Percentiles rank a stretch among this genome's conserved stretches.
These are phyloP conservation scores for Lichina pygmaea DNA, from an alignment of 495 filamentous ascomycete species.

Conservation along the genomic window DNA sequence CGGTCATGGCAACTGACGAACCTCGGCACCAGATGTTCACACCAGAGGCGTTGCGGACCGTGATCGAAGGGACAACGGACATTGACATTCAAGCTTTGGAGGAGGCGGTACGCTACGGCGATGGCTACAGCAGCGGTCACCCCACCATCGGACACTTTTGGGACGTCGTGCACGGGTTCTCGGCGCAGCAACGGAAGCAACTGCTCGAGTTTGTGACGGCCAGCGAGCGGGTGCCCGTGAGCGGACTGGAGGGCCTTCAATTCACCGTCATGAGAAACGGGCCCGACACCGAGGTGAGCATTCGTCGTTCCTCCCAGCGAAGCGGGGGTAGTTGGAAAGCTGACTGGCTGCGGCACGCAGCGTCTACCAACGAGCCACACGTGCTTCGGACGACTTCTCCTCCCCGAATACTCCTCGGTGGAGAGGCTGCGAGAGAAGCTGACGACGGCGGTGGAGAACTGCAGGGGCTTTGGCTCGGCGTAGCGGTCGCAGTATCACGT, in stretches of 20 bases:
- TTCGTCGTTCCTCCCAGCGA: neutral
- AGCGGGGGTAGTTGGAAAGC: neutral
- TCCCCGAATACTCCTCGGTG: conserved; percentile 54
- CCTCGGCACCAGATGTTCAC: conserved; percentile 26
- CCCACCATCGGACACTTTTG: conserved; percentile 56
- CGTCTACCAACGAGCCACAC: conserved; percentile 62
- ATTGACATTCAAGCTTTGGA: conserved; percentile 51
- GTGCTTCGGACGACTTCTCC: conserved; percentile 62
- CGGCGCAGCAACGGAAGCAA: conserved; percentile 32
- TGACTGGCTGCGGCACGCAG: conserved; percentile 6
- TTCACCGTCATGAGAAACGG: conserved; percentile 69
- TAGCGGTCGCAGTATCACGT: conserved; percentile 6
- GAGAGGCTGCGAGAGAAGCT: conserved; percentile 49
- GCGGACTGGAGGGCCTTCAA: conserved; percentile 47
- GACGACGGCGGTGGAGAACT: conserved; percentile 59
- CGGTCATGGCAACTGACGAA: neutral
- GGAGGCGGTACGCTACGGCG: conserved; percentile 42
- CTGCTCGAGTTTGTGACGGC: conserved; percentile 89
- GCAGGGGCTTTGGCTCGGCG: conserved; percentile 71
- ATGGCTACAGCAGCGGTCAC: conserved; percentile 42
- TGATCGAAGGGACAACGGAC: conserved; percentile 58
- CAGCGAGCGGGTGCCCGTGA: conserved; percentile 69
- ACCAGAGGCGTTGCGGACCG: conserved; percentile 35
- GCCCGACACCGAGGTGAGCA: conserved; percentile 6
- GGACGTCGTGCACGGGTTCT: conserved; percentile 41